Conservation (phyloP, 208 protist genomes). For the Trypanosoma grayi region DNA sequence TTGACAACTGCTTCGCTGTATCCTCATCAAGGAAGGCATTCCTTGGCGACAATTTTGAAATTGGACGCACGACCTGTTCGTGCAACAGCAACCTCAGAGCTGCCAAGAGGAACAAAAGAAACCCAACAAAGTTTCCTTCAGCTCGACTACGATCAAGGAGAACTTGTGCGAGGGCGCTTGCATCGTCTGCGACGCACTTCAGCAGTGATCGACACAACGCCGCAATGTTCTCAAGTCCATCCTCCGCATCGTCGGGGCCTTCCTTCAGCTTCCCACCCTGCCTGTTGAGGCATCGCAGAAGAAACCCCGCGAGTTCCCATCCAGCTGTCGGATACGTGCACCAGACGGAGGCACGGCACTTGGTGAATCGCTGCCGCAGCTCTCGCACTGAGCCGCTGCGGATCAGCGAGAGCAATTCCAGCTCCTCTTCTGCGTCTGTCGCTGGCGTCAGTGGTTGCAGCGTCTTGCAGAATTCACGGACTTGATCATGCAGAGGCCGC, state of each 20-base stretch:
- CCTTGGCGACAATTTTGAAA: background rate
- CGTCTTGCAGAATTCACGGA: constrained; percentile 45
- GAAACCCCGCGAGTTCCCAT: constrained; percentile 37
- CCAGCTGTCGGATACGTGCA: constrained; percentile 37
- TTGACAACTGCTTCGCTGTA: constrained; percentile 1
- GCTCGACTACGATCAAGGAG: constrained; percentile 14
- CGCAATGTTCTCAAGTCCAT: background rate
- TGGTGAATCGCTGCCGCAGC: constrained; percentile 1
- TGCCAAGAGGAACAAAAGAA: constrained; percentile 24
- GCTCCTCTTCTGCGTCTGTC: constrained; percentile 36
- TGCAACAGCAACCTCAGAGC: constrained; percentile 15
- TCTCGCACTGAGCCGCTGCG: background rate
- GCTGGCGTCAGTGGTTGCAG: constrained; percentile 40
- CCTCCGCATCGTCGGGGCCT: background rate
- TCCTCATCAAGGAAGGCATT: constrained; percentile 1
- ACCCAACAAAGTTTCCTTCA: constrained; percentile 22
- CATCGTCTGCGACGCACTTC: constrained; percentile 8
- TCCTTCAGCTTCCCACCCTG: background rate
- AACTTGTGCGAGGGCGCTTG: constrained; percentile 8
- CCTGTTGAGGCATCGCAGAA: constrained; percentile 25
- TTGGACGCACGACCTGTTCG: background rate
- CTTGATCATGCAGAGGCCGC: constrained; percentile 36
- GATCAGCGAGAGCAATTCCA: constrained; percentile 28
- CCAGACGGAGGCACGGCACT: constrained; percentile 28
- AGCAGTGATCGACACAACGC: constrained; percentile 8